Percentiles rank a stretch among this genome's conserved stretches.
These are phyloP conservation scores for Euphorbia schlechtendalii DNA, from an alignment of 441 rosid species.

Conservation along the genomic window DNA sequence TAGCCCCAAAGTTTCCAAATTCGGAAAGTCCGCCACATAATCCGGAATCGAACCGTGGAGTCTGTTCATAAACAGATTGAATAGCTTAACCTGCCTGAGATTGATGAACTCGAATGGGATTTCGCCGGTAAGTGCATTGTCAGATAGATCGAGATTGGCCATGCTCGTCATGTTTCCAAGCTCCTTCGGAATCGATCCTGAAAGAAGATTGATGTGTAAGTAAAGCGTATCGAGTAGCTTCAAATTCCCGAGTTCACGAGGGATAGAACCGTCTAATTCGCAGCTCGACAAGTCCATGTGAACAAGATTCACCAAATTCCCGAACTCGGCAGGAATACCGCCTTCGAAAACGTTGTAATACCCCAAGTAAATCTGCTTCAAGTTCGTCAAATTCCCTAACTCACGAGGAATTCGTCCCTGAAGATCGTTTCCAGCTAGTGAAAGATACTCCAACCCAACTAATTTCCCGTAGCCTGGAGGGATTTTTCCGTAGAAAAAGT, in stretches of 20 bases:
- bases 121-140: constrained; percentile 71
- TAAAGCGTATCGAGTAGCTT: constrained; percentile 71
- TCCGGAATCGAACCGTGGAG: constrained; percentile 82
- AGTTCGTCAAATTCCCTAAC: constrained; percentile 61
- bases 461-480: constrained; percentile 64
- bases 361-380: constrained; percentile 66
- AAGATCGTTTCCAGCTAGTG: constrained; percentile 79
- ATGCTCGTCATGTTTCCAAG: constrained; percentile 62
- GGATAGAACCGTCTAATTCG: constrained; percentile 62
- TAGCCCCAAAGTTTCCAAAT: constrained; percentile 63
- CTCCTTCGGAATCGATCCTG: constrained; percentile 63
- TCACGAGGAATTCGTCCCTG: constrained; percentile 66
- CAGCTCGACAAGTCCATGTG: constrained; percentile 72
- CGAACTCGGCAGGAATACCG: constrained; percentile 72
- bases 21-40: constrained; percentile 59
- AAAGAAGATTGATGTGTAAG: constrained; percentile 60
- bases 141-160: constrained; percentile 73
- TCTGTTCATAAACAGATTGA: constrained; percentile 80
- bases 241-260: constrained; percentile 56
- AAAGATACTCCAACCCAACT: constrained; percentile 60
- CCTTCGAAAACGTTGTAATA: constrained; percentile 61
- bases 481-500: constrained; percentile 68
- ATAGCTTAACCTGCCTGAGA: constrained; percentile 62
- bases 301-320: constrained; percentile 56
- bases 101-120: constrained; percentile 57